A percentile compares a stretch with the other conserved stretches of the same genome.
Evolutionary conservation across 2,329 filamentous ascomycete species (phyloP).

Genomic region (Aspergillus bombycis): DNA sequence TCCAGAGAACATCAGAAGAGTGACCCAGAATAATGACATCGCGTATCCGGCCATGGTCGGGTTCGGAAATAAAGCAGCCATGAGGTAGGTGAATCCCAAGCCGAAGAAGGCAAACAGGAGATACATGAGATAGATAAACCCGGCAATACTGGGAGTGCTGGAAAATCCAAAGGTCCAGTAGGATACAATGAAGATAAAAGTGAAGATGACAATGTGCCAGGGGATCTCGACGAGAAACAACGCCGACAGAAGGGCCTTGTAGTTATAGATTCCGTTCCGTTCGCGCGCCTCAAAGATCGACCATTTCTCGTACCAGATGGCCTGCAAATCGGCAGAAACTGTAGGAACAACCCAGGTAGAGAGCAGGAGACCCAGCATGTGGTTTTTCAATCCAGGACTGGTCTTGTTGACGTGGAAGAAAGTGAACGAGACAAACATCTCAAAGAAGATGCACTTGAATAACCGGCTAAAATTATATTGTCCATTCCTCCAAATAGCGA

Average conservation of each 20-base stretch:
- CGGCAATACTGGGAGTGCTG: slow-evolving; percentile 7
- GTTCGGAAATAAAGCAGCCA: slow-evolving; percentile 13
- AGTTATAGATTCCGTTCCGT: slow-evolving; percentile 13
- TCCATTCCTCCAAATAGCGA: slow-evolving; percentile 12
- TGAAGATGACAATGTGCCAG: slow-evolving; percentile 1
- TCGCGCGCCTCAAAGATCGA: slow-evolving; percentile 12
- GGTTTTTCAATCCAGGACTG: neutral
- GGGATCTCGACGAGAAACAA: slow-evolving; percentile 12
- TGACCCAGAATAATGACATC: slow-evolving; percentile 14
- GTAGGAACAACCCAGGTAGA: slow-evolving; percentile 7
- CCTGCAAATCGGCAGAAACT: slow-evolving; percentile 8
- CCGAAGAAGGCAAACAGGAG: slow-evolving; percentile 9
- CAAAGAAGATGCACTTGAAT: slow-evolving; percentile 9
- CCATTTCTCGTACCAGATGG: slow-evolving; percentile 15
- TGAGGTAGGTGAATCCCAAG: neutral
- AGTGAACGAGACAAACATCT: slow-evolving; percentile 10
- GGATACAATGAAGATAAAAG: slow-evolving; percentile 5
- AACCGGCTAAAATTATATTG: slow-evolving; percentile 14
- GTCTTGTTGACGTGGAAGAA: neutral
- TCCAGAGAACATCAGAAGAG: slow-evolving; percentile 10
- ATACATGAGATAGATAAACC: slow-evolving; percentile 12
- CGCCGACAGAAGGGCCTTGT: slow-evolving; percentile 8
- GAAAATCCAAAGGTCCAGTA: slow-evolving; percentile 15
- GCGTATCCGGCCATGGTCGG: slow-evolving; percentile 14
- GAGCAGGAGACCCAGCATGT: neutral